Percentiles rank a stretch among this genome's conserved stretches.
Evolutionary conservation across 176 grass and related monocot species (phyloP).

Genomic region (Oryza meridionalis): DNA sequence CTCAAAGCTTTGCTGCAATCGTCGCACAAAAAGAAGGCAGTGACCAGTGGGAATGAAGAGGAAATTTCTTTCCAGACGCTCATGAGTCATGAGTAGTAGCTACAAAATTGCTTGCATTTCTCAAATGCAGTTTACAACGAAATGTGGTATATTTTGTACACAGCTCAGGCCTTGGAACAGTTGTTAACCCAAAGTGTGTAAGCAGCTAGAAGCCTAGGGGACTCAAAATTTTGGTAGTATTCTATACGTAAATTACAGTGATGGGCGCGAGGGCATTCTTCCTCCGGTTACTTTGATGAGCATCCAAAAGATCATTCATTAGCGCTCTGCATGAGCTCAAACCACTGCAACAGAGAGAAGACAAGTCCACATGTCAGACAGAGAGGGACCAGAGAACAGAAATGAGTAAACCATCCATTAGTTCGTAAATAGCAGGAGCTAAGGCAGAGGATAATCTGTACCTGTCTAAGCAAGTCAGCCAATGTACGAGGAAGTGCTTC

Average conservation of each 20-base stretch:
- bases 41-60: neutral
- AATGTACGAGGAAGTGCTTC: conserved; percentile 87
- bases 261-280: neutral
- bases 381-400: neutral
- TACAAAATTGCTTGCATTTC: neutral
- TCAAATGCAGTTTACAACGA: neutral
- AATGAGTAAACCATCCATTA: conserved; percentile 25
- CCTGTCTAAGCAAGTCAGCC: conserved; percentile 94
- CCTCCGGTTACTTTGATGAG: neutral
- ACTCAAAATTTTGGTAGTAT: neutral
- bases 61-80: neutral
- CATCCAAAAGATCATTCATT: conserved; percentile 52
- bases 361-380: neutral
- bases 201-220: neutral
- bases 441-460: conserved; percentile 35
- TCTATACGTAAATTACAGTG: neutral
- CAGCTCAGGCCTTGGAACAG: neutral
- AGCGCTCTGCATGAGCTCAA: conserved; percentile 80
- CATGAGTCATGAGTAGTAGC: neutral
- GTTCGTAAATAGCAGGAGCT: neutral
- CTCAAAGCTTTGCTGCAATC: too few species aligned
- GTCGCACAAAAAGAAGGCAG: neutral
- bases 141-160: conserved; percentile 37
- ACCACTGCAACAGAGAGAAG: conserved; percentile 70
- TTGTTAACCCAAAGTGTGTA: neutral